These are phyloP conservation scores for Inonotus obliquus DNA, from an alignment of 1,284 basidiomycete species.

Conservation along the genomic window DNA sequence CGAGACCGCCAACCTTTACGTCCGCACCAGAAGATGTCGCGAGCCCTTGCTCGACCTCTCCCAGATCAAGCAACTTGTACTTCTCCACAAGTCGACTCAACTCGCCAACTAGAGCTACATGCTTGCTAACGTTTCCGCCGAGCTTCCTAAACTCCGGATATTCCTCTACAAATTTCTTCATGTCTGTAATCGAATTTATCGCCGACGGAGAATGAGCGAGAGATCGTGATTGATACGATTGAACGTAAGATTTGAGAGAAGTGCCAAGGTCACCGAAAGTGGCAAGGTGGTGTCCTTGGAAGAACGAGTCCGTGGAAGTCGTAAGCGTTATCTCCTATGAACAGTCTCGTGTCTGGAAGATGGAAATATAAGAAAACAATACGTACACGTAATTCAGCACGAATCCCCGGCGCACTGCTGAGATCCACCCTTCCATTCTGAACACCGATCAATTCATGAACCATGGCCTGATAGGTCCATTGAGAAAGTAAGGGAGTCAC, in stretches of 20 bases:
- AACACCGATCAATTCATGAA: conserved; percentile 93
- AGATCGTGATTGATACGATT: conserved; percentile 88
- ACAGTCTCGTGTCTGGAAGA: not conserved
- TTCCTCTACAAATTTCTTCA: conserved; percentile 98
- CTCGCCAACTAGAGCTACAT: conserved; percentile 95
- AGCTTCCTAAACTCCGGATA: conserved; percentile 97
- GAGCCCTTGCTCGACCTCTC: conserved; percentile 95
- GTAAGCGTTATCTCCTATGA: conserved; percentile 90
- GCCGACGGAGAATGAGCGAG: conserved; percentile 71
- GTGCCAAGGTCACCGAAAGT: conserved; percentile 98
- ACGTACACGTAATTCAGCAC: conserved; percentile 79
- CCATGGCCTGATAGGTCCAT: conserved; percentile 99
- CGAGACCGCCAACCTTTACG: conserved; percentile 56
- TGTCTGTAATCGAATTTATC: conserved; percentile 95
- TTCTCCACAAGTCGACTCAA: conserved; percentile 86
- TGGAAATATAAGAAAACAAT: not conserved
- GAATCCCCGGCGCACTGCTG: conserved; percentile 80
- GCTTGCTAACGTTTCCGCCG: conserved; percentile 97
- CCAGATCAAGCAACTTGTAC: conserved; percentile 83
- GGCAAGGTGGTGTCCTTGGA: conserved; percentile 85
- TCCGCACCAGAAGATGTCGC: conserved; percentile 91
- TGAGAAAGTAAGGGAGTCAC: conserved; percentile 97
- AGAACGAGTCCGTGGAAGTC: conserved; percentile 91
- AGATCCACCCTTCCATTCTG: conserved; percentile 91
- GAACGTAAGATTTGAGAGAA: conserved; percentile 89